Conservation (phyloP, 2,329 filamentous ascomycete genomes). For the Alternaria rosae region DNA sequence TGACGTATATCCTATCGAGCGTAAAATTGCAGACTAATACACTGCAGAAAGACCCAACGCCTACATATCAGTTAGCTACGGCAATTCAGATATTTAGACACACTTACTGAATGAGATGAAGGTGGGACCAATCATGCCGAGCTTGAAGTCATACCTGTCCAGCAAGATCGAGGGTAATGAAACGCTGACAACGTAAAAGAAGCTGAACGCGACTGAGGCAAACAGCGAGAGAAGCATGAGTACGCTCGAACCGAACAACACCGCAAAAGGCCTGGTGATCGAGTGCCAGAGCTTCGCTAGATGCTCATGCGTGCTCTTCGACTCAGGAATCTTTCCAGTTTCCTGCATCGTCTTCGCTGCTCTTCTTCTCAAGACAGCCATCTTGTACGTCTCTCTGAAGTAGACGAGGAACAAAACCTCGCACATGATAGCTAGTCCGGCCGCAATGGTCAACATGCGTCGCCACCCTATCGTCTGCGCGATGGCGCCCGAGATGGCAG, state of each 20-base stretch:
- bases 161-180: constrained; percentile 55
- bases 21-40: constrained; percentile 59
- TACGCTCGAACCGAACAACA: constrained; percentile 60
- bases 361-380: constrained; percentile 57
- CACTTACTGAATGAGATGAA: constrained; percentile 64
- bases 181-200: constrained; percentile 57
- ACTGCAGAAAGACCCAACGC: constrained; percentile 58
- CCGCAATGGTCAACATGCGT: constrained; percentile 60
- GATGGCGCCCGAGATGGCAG: constrained; percentile 63
- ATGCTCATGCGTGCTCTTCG: constrained; percentile 25
- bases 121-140: constrained; percentile 60
- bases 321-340: constrained; percentile 13
- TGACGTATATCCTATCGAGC: constrained; percentile 64
- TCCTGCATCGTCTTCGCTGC: constrained; percentile 26
- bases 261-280: constrained; percentile 52
- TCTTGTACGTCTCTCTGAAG: constrained; percentile 69
- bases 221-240: constrained; percentile 61
- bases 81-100: not conserved
- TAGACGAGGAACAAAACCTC: constrained; percentile 61
- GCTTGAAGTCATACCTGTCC: constrained; percentile 54
- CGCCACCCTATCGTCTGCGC: constrained; percentile 65
- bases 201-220: constrained; percentile 53
- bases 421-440: constrained; percentile 56
- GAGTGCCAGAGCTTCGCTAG: constrained; percentile 45
- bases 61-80: constrained; percentile 31